Base-by-base conservation (phyloP, 768 basidiomycete genomes). In the Saitozyma sp. region DNA sequence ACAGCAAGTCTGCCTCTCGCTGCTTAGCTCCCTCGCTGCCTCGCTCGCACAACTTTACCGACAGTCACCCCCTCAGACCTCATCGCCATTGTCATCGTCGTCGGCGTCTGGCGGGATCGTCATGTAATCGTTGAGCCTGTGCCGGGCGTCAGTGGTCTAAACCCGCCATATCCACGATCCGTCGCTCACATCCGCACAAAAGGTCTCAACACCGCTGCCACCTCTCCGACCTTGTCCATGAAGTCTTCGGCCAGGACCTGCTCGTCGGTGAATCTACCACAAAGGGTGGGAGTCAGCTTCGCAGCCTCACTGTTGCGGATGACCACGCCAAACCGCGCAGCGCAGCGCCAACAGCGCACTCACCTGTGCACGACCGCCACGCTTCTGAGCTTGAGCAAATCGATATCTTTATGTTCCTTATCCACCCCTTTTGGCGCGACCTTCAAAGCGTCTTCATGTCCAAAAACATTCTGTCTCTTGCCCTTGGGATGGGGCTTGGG, bases 331-430 rank as follows among this genome's bases (percentile, higher is more conserved):
- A 5, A 29, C 29, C 29, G 29, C 29, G 29, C 29, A 29, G 43
- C 17, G 1, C 16, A 54, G 48, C 45, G 42, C 43, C 62, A 54
- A 49, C 40, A n/a, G 17, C 55, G 8, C 19, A 80, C 83, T 55
- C 64, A 90, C 90, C 76, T 75, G 66, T 87, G 84, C 0, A 84
- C 75, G 2, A 94, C 90, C 2, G 84, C 87, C 41, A 91, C 86
- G 16, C 87, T 87, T 29, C 92, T 86, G 63, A 90, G 88, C 78
- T 90, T 91, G 64, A 99, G 81, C 54, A 98, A 80, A 77, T 95
- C 94, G 67, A 99, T 97, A 75, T 97, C 92, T 78, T 83, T 83
- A 75, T 97, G 92, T 39, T 84, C 84, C 79, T 92, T 98, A 56
- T 85, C 85, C 9, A 95, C 81, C 0, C 92, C 94, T 73, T 96